Conservation (phyloP, 2,329 filamentous ascomycete species). For the Epichloe scottii region DNA sequence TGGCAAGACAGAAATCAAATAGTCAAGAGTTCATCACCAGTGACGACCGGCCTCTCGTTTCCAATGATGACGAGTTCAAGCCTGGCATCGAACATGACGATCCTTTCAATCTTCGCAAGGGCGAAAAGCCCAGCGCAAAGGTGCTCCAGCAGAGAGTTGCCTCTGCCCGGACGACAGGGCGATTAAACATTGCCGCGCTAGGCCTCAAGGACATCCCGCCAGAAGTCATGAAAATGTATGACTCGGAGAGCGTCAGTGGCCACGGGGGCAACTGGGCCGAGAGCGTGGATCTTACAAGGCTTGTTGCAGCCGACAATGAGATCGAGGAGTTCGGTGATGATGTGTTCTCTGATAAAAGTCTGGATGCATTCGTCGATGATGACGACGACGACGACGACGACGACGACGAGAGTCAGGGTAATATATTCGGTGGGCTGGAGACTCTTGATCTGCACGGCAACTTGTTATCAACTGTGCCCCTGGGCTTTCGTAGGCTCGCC, state of each 20-base stretch:
- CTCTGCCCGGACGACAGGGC: conserved; percentile 62
- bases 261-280: conserved; percentile 72
- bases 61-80: conserved; percentile 28
- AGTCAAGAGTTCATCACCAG: conserved; percentile 3
- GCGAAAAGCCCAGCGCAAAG: conserved; percentile 47
- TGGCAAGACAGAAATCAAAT: conserved; percentile 22
- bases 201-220: conserved; percentile 65
- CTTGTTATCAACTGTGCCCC: conserved; percentile 54
- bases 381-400: conserved; percentile 48
- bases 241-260: conserved; percentile 53
- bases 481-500: conserved; percentile 61
- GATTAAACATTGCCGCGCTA: conserved; percentile 80
- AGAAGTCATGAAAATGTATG: conserved; percentile 86
- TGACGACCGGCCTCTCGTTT: conserved; percentile 27
- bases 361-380: conserved; percentile 38
- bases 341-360: conserved; percentile 63
- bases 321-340: conserved; percentile 59
- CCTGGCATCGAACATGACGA: conserved; percentile 45
- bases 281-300: conserved; percentile 71
- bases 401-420: conserved; percentile 54
- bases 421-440: conserved; percentile 73
- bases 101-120: conserved; percentile 56
- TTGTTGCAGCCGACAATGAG: conserved; percentile 85
- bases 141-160: conserved; percentile 62
- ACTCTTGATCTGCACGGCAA: conserved; percentile 82